Evolutionary conservation across 345 rosid species (phyloP).

Genomic region (Brassica napus): Da-Ae NC_063439.1:3147001-3147500

Average conservation of each 20-base stretch:
- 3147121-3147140: not conserved
- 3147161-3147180: not conserved
- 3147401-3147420: not conserved
- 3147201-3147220: not conserved
- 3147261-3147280: not conserved
- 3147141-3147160: not conserved
- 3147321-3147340: not conserved
- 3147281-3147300: not conserved
- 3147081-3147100: slow-evolving; percentile 26
- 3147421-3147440: not conserved
- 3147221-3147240: not conserved
- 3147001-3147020: slow-evolving; percentile 24
- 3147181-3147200: not conserved
- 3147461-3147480: not conserved
- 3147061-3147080: slow-evolving; percentile 7
- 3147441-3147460: not conserved
- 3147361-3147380: not conserved
- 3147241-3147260: not conserved
- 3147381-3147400: not conserved
- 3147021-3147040: slow-evolving; percentile 17
- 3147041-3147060: not conserved
- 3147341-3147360: not conserved
- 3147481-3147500: not conserved
- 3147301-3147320: not conserved
- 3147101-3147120: not conserved